Conservation (phyloP, 2,329 filamentous ascomycete species). For the Neopestalotiopsis sp. region DNA sequence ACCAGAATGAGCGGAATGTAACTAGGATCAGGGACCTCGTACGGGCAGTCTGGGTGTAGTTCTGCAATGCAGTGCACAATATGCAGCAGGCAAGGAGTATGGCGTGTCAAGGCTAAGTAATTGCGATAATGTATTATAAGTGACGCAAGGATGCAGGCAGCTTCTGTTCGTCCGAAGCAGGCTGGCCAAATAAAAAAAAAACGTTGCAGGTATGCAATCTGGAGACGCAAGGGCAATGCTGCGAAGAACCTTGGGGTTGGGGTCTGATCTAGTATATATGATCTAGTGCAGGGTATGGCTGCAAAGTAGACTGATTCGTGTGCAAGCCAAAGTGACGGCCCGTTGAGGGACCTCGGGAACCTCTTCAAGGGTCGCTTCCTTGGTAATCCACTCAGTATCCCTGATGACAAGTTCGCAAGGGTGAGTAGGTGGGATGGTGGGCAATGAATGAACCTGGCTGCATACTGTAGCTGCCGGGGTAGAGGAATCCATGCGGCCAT, state of each 20-base stretch:
- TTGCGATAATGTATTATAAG: not conserved
- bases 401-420: constrained; percentile 4
- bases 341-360: constrained; percentile 15
- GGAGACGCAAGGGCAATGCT: constrained; percentile 9
- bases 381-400: constrained; percentile 17
- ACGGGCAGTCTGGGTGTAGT: not conserved
- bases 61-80: not conserved
- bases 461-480: constrained; percentile 11
- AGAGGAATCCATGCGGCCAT: constrained; percentile 5
- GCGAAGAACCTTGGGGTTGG: not conserved
- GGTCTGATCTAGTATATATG: constrained; percentile 9
- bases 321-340: constrained; percentile 11
- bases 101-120: not conserved
- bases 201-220: not conserved
- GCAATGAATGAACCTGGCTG: constrained; percentile 6
- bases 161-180: not conserved
- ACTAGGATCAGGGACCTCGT: not conserved
- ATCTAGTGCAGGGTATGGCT: constrained; percentile 2
- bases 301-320: constrained; percentile 11
- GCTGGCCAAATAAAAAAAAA: too few species aligned
- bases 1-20: not conserved
- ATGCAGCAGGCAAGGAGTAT: constrained; percentile 1
- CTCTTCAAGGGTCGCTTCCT: constrained; percentile 8
- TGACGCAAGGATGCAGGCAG: constrained; percentile 17
- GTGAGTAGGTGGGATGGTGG: constrained; percentile 2